These are phyloP conservation scores for Penicillium olsonii DNA, from an alignment of 2,329 filamentous ascomycete genomes.

Conservation along the genomic window DNA sequence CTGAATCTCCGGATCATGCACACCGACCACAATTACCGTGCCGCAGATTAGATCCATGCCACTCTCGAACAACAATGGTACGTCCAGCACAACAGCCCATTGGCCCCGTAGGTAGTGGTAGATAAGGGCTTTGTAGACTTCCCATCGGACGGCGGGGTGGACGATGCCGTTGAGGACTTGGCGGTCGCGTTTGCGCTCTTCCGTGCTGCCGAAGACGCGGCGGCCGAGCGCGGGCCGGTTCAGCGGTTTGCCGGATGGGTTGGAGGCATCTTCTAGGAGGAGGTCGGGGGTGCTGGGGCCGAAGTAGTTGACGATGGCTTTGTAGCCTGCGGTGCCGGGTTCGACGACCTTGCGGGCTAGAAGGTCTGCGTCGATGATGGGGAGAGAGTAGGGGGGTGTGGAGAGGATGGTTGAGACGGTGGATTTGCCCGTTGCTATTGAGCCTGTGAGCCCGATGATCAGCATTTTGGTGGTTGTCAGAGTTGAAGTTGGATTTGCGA, in stretches of 20 bases:
- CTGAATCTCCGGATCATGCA: constrained; percentile 76
- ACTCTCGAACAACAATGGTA: constrained; percentile 88
- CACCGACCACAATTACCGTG: constrained; percentile 81
- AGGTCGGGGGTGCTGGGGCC: constrained; percentile 81
- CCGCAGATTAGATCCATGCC: constrained; percentile 84
- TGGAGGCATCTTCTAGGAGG: constrained; percentile 59
- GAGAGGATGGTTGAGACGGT: constrained; percentile 86
- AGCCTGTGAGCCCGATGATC: constrained; percentile 92
- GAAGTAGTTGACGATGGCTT: constrained; percentile 80
- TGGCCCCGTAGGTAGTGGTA: constrained; percentile 70
- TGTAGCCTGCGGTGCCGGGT: constrained; percentile 82
- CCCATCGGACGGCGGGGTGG: constrained; percentile 82
- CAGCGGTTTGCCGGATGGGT: constrained; percentile 58
- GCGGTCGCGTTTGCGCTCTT: constrained; percentile 70
- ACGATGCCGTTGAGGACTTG: constrained; percentile 84
- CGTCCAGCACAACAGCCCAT: constrained; percentile 90
- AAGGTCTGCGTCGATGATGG: constrained; percentile 91
- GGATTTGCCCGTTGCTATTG: constrained; percentile 97
- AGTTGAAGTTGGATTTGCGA: not conserved
- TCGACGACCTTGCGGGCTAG: constrained; percentile 92
- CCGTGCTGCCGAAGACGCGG: constrained; percentile 79
- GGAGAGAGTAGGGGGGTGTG: constrained; percentile 77
- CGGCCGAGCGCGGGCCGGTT: constrained; percentile 84
- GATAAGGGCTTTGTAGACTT: constrained; percentile 77
- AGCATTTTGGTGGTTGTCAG: constrained; percentile 62